Base-by-base conservation (phyloP, 371 early-diverging fungal species). In the Circinella umbellata region DNA sequence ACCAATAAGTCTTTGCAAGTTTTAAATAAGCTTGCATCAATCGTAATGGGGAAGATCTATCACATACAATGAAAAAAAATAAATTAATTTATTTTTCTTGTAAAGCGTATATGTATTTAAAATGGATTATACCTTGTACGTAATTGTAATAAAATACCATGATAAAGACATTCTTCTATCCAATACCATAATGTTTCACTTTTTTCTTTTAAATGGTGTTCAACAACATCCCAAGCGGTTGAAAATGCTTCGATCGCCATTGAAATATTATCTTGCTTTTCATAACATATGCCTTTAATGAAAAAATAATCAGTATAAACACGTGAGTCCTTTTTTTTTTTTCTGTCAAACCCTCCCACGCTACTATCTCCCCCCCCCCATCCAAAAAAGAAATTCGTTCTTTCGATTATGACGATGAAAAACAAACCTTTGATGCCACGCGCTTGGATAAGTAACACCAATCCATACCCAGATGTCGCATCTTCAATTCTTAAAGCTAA, bases 131-230 rank as follows among this genome's bases (percentile, higher is more conserved):
- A 87, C 89, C 84, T 78, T 34, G 80, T 71, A 39, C 82, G 79
- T 63, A 89, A 53, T 42, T 82, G 81, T 49, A 90, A 63, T 60
- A 91, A 71, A 5, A 88, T 77, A 7, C 83, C 81, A 38, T 90
- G 85, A 70, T 91, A 92, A 67, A 92, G 78, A 37, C 90, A 88
- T 54, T 88, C 88, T 63, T 93, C 91, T 9, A 88, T 69, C 92
- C 93, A 93, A 63, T 76, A 79, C 10, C 78, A 73, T 67, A 89
- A 74, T 68, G 87, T 86, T 37, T 86, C 90, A 47, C 76, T 69
- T 39, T 77, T 74, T 64, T 88, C 88, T 17, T 74, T 62, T 62
- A 85, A 75, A 62, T 83, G 76, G 36, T 78, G 64, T 11, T 80
- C 77, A 11, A 85, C 77, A 9, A 84, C 76, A 20, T 62, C 49